Base-by-base conservation (phyloP, 441 rosid species). In the Populus hybrid region DNA sequence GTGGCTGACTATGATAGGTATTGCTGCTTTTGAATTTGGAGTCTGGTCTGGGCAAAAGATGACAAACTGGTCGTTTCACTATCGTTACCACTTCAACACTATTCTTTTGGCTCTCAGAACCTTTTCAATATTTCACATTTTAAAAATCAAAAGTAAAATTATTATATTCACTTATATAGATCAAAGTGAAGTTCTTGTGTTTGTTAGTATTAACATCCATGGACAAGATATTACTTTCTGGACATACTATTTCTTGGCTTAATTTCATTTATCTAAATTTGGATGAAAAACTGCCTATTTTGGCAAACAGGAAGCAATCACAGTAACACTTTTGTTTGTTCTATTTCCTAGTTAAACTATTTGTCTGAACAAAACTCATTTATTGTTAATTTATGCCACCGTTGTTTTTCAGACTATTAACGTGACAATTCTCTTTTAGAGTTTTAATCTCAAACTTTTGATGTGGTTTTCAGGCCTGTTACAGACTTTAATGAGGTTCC, bases 401-500 rank as follows among this genome's bases (percentile, higher is more conserved):
- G 4, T 69, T 40, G 14, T 40, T 28, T 79, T 63, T 12, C 69
- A 11, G 32, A 5, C 30, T 9, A 61, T 24, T 18, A 9, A 19
- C 19, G 1, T 14, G 69, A 32, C 32, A 72, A 28, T 73, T 35
- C 61, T 61, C 74, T 36, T 24, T 11, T 78, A 69, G 53, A 66
- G 68, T 67, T 82, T 77, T 85, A 61, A 75, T 57, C 73, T 72
- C 28, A 19, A 65, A 42, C 19, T 53, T 61, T 80, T 34, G 53
- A 10, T 73, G 14, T 80, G 81, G 73, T 75, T 85, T 84, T 72
- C 88, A 96, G 97, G 97, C 91, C 92, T 79, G 80, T 96, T 75
- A 84, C 84, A 23, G 98, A 96, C 82, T 96, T 86, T 80, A 91
- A 94, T 82, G 98, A 96, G 91, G 86, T 96, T 75, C 82, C 93